Evolutionary conservation across 2,329 filamentous ascomycete species (phyloP).

Genomic region (Cordyceps fumosorosea): DNA sequence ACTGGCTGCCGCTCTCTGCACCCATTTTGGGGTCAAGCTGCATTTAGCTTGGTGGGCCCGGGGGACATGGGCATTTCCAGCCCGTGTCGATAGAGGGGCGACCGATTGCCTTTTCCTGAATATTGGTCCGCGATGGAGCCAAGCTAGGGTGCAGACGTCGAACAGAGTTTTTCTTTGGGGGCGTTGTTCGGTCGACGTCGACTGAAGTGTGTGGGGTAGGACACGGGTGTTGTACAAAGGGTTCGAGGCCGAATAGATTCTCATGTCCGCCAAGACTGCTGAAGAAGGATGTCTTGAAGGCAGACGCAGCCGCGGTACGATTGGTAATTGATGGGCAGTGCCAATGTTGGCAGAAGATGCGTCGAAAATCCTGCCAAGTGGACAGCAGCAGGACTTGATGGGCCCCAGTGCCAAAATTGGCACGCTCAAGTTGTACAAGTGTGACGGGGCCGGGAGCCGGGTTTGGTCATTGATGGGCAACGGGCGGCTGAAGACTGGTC

Average conservation of each 20-base stretch:
- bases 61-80: background rate
- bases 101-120: slow-evolving; percentile 6
- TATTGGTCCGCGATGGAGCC: slow-evolving; percentile 7
- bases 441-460: background rate
- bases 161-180: slow-evolving; percentile 3
- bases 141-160: background rate
- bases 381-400: background rate
- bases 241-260: too few species aligned
- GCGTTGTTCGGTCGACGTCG: background rate
- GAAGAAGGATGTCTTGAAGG: too few species aligned
- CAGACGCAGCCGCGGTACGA: background rate
- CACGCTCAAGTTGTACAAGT: background rate
- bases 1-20: background rate
- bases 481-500: background rate
- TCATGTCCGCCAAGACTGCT: too few species aligned
- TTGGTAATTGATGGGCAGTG: background rate
- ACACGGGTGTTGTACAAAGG: background rate
- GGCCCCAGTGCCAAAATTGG: background rate
- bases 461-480: background rate
- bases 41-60: slow-evolving; percentile 3
- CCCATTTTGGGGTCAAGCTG: background rate
- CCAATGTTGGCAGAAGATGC: background rate
- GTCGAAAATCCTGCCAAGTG: background rate
- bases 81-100: background rate
- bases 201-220: background rate